Evolutionary conservation across 2,329 filamentous ascomycete species (phyloP).

Genomic region (Metarhizium guizhouense): DNA sequence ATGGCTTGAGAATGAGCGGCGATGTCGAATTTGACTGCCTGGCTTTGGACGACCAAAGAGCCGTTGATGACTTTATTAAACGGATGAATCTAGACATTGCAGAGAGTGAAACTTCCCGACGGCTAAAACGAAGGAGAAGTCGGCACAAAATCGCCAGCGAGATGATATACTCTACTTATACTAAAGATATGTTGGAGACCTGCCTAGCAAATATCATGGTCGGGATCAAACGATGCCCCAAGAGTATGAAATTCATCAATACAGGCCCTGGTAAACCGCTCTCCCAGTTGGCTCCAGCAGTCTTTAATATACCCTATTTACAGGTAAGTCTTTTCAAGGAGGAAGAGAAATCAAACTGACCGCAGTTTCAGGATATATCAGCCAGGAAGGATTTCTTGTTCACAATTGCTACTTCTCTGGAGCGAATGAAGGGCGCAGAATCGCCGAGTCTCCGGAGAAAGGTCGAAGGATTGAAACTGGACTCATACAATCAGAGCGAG

Average conservation of each 20-base stretch:
- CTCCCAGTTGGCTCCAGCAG: conserved; percentile 21
- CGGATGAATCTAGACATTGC: conserved; percentile 11
- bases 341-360: conserved; percentile 3
- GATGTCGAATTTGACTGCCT: conserved; percentile 12
- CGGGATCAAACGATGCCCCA: conserved; percentile 14
- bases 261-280: conserved; percentile 15
- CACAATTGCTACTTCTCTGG: conserved; percentile 20
- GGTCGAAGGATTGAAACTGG: conserved; percentile 7
- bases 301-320: conserved; percentile 27
- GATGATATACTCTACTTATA: not conserved
- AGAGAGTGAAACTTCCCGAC: not conserved
- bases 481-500: not conserved
- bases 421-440: conserved; percentile 24
- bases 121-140: not conserved
- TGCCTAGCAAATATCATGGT: conserved; percentile 18
- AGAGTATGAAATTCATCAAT: conserved; percentile 12
- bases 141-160: not conserved
- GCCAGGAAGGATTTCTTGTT: conserved; percentile 18
- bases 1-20: not conserved
- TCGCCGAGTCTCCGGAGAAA: conserved; percentile 24
- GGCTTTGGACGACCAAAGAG: conserved; percentile 14
- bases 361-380: conserved; percentile 14
- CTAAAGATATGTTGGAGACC: conserved; percentile 1
- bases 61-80: conserved; percentile 20
- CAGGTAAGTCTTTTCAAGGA: conserved; percentile 15